Base-by-base conservation (phyloP, 192 early-diverging fungal genomes). In the Backusella tarrabulga region DNA sequence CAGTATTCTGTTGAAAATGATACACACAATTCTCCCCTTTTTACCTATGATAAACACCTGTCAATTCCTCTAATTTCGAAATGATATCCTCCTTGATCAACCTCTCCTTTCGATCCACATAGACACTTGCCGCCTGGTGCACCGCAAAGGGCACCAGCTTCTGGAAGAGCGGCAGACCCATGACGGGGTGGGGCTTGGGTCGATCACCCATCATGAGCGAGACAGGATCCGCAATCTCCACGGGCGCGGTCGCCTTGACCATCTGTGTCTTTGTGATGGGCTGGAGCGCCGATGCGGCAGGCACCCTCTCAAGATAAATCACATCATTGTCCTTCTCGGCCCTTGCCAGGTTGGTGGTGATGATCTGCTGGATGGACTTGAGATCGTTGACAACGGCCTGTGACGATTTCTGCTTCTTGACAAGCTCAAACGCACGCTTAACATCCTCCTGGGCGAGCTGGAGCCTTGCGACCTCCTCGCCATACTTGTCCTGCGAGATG, bases 241-340 rank as follows among this genome's bases (percentile, higher is more conserved):
- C 80, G 11, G 84, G 77, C n/a, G 85, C 74, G 2, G 69, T 72
- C 1, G 95, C 79, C 66, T 91, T 87, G 4, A 94, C 93, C 91
- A 98, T 92, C 42, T 90, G 88, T 34, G 90, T 92, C 32, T 84
- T 88, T 56, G 81, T 79, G 66, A 98, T 91, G 4, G 88, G 42
- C 5, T 85, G 56, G 0, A 98, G 80, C 8, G 90, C 67, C 8
- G 89, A 85, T 4, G 85, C 67, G 9, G 86, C 78, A 0, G 95
- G 95, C 0, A 98, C 90, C 0, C 85, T 86, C 34, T 96, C 91
- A 67, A 96, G 77, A 80, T 98, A 96, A 21, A 98, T 95, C 50
- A 95, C 88, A 78, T 97, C 93, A 68, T 98, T 98, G 77, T 98
- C 97, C 83, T 94, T 95, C 52, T 92, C 90, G 14, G 95, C 95